These are phyloP conservation scores for Fusarium humuli DNA, from an alignment of 2,329 filamentous ascomycete genomes.

Conservation along the genomic window DNA sequence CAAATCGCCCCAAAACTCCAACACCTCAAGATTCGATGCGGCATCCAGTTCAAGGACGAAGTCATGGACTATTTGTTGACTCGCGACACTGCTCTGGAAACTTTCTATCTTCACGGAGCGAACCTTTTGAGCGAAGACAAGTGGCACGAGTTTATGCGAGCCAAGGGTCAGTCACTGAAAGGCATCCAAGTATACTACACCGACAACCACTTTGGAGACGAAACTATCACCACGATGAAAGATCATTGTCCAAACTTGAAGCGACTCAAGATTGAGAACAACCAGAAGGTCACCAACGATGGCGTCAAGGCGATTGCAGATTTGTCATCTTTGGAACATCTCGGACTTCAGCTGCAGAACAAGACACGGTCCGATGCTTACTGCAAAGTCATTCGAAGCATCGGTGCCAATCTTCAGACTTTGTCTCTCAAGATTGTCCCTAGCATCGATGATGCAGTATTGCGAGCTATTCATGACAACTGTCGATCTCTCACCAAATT, in stretches of 20 bases:
- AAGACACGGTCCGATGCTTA: conserved; percentile 68
- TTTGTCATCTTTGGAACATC: conserved; percentile 74
- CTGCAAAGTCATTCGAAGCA: conserved; percentile 67
- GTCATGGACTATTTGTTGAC: conserved; percentile 84
- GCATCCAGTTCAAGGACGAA: conserved; percentile 90
- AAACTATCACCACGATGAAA: conserved; percentile 71
- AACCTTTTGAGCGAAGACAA: conserved; percentile 83
- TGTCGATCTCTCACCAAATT: conserved; percentile 80
- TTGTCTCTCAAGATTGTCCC: conserved; percentile 79
- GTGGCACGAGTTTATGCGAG: conserved; percentile 77
- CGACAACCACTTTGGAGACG: conserved; percentile 82
- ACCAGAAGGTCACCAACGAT: conserved; percentile 76
- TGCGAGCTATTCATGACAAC: conserved; percentile 76
- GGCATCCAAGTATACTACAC: conserved; percentile 84
- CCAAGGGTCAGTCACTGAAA: conserved; percentile 73
- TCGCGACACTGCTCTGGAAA: conserved; percentile 75
- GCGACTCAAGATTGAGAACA: conserved; percentile 84
- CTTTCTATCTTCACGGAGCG: conserved; percentile 82
- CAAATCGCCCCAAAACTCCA: conserved; percentile 77
- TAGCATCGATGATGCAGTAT: conserved; percentile 74
- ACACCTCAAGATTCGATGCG: conserved; percentile 80
- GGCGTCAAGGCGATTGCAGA: conserved; percentile 74
- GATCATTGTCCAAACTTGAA: conserved; percentile 74
- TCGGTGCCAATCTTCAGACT: conserved; percentile 77
- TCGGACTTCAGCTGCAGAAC: conserved; percentile 76